phyloP scores from a whole-genome alignment of 805 yeast genomes.

The Schizosaccharomyces pombe region DNA sequence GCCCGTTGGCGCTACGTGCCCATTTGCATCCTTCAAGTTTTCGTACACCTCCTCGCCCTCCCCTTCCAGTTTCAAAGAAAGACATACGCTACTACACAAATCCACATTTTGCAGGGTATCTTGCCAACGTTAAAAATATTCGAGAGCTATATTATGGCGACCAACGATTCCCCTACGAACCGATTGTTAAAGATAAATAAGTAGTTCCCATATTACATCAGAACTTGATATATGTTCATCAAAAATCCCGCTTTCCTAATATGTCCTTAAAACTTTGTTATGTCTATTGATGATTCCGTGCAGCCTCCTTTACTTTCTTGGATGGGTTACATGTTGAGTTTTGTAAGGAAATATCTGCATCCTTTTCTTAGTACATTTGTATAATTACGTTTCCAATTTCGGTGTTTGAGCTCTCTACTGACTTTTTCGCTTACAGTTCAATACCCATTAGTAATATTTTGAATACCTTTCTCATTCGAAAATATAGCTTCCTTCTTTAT shows the following conservation, averaged over 20 bases:
- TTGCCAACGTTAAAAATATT: slow-evolving; percentile 14
- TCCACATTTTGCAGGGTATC: slow-evolving; percentile 52
- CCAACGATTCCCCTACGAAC: neutral
- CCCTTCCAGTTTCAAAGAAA: slow-evolving; percentile 66
- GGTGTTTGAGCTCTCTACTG: too few relatives aligned
- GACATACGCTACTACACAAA: slow-evolving; percentile 59
- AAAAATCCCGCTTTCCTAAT: too few relatives aligned
- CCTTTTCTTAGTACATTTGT: too few relatives aligned
- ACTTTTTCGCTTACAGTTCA: too few relatives aligned
- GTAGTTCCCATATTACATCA: neutral
- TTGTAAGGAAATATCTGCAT: too few relatives aligned
- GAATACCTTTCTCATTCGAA: too few relatives aligned
- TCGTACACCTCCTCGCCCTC: slow-evolving; percentile 62
- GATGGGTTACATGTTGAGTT: too few relatives aligned
- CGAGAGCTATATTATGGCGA: neutral
- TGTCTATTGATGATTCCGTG: neutral
- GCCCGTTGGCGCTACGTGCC: slow-evolving; percentile 43
- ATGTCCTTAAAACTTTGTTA: too few relatives aligned
- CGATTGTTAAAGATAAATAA: neutral
- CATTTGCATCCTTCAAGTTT: slow-evolving; percentile 56
- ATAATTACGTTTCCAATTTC: too few relatives aligned
- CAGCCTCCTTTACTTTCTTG: neutral
- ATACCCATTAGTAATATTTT: too few relatives aligned
- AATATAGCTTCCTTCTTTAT: too few relatives aligned
- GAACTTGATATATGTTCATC: too few relatives aligned